These are phyloP conservation scores for Kodamaea suecica DNA, from an alignment of 1,139 yeast genomes.

Conservation along the genomic window DNA sequence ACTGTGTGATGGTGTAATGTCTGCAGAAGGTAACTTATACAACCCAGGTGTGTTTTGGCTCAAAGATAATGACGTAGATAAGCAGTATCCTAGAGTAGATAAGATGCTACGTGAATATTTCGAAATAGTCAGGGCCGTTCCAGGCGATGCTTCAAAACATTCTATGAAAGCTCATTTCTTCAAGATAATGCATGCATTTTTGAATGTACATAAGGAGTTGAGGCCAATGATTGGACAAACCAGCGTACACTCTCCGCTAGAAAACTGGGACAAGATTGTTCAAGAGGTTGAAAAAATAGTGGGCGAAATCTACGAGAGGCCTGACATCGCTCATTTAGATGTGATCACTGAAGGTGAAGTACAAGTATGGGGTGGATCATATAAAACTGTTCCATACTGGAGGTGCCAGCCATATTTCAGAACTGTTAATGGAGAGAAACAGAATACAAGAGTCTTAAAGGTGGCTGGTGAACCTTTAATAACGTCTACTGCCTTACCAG, in stretches of 20 bases:
- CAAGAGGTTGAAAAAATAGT: slow-evolving; percentile 65
- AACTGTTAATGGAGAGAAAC: slow-evolving; percentile 67
- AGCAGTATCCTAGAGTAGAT: slow-evolving; percentile 83
- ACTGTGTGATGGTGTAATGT: slow-evolving; percentile 89
- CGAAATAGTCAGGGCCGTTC: slow-evolving; percentile 66
- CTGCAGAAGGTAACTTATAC: slow-evolving; percentile 92
- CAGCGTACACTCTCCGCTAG: slow-evolving; percentile 45
- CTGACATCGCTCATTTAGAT: slow-evolving; percentile 48
- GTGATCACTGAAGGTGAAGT: slow-evolving; percentile 45
- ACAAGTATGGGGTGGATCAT: slow-evolving; percentile 72
- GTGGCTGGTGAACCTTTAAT: slow-evolving; percentile 28
- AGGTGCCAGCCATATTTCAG: slow-evolving; percentile 95
- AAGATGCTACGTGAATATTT: slow-evolving; percentile 79
- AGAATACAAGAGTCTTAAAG: slow-evolving; percentile 38
- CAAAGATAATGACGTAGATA: slow-evolving; percentile 49
- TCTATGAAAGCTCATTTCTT: slow-evolving; percentile 94
- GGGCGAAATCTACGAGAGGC: slow-evolving; percentile 44
- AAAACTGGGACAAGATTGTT: slow-evolving; percentile 70
- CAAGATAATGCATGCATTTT: slow-evolving; percentile 75
- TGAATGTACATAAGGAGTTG: slow-evolving; percentile 70
- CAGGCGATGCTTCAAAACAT: slow-evolving; percentile 72
- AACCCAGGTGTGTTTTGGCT: slow-evolving; percentile 91
- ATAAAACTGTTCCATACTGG: slow-evolving; percentile 91
- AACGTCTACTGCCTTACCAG: not conserved
- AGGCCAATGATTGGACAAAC: slow-evolving; percentile 68